Evolutionary conservation across 1,139 yeast genomes (phyloP), one percentile per base, ranked within the genome.

Genomic region (Eremothecium coryli): DNA sequence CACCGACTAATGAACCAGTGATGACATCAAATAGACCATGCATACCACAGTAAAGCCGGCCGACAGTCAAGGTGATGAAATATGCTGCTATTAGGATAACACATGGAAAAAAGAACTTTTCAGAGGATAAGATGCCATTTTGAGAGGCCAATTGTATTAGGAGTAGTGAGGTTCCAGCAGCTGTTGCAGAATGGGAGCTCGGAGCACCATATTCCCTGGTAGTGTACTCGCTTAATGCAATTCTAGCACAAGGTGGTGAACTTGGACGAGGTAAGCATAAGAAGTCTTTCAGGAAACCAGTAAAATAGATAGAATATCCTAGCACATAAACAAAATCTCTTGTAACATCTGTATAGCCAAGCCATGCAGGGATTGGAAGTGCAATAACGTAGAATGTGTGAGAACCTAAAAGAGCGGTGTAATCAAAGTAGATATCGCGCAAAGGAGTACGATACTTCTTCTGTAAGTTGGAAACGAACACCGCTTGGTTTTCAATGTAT

Each of bases 131-230:
- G 2, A 16, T 2, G 7, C 34, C 38, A 42, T 11, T 16, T n/a
- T 26, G 21, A 38, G 41, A 44, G 6, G 44, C 38, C 22, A 42
- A 38, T 40, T 44, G 44, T 14, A 49, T 25, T 15, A 52, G 37
- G 18, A 50, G 41, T 28, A 53, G 18, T 0, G 82, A 70, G 3
- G 82, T 90, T 0, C 84, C 80, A 0, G 93, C 76, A 3, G 97
- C 95, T 58, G 90, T 90, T 30, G 96, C 94, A 18, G 93, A 71
- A 56, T 90, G 98, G 8, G 94, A 80, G 31, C 86, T 76, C 0
- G 98, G 98, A 49, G 88, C 86, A 3, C 98, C 98, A 56, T 88
- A 90, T 55, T 90, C 98, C 49, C 80, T 76, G 1, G 95, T 75
- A 0, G 97, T 93, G 46, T 84, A 82, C 16, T 82, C 78, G 39